Evolutionary conservation across 2,329 filamentous ascomycete genomes (phyloP), one percentile per base, ranked within the genome.

Genomic region (Lithohypha guttulata): DNA sequence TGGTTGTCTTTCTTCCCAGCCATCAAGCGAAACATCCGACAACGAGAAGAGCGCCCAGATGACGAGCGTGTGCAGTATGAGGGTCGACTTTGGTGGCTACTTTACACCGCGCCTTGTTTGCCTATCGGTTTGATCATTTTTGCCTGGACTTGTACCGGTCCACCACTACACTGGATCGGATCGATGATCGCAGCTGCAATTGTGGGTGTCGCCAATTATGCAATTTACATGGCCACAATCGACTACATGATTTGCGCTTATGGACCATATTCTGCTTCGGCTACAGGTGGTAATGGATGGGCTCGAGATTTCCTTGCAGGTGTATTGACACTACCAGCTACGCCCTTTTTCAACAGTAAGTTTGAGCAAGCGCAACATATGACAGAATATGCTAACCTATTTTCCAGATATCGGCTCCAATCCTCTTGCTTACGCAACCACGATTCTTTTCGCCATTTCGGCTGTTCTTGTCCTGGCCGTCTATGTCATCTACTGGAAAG

Each of bases 271-370:
- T 73, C 76, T 1, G 75, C 77, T 6, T 79, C 73, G 0, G 77
- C 77, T 1, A 79, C 75, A 0, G 77, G 76, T 29, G 76, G 77
- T n/a, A 81, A 81, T 48, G 77, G 75, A 10, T 79, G 77, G 55
- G 68, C 75, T 17, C 66, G 77, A 44, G 77, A 81, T 50, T 72
- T 80, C 54, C 59, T 81, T 14, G 76, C 77, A 13, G 77, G 77
- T 53, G 59, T 79, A 10, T 61, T 77, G n/a, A 76, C 75, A 2
- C 64, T 78, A 43, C 74, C 70, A 30, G 71, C 75, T 0, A 70
- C 63, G 1, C 76, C 76, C 4, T 64, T 64, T 52, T 64, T 57
- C 34, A 29, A 47, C 17, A 65, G 59, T 62, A 46, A 56, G 59
- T 55, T 14, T 17, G n/a, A n/a, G n/a, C n/a, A 18, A 9, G 33